Evolutionary conservation across 176 grass and related monocot genomes (phyloP).

Genomic region (Bolboschoenus planiculmis): DNA sequence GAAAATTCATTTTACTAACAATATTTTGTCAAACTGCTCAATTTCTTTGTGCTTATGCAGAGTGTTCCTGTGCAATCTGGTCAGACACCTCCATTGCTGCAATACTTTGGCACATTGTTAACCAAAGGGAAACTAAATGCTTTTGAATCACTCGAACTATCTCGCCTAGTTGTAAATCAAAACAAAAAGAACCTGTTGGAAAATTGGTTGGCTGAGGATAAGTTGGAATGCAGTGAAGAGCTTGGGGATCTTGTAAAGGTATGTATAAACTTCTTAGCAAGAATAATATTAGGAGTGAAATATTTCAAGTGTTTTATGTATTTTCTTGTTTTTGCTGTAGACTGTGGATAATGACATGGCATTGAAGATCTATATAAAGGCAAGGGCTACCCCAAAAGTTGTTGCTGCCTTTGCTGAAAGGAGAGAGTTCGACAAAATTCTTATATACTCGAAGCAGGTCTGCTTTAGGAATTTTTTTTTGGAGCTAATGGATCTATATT

Average conservation of each 20-base stretch:
- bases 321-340: slow-evolving; percentile 28
- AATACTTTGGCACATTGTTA: slow-evolving; percentile 79
- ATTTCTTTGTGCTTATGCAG: slow-evolving; percentile 30
- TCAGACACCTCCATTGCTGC: slow-evolving; percentile 73
- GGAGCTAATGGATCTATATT: neutral
- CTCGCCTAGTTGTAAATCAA: slow-evolving; percentile 90
- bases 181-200: slow-evolving; percentile 96
- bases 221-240: slow-evolving; percentile 94
- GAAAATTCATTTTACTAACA: neutral
- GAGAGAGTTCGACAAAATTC: slow-evolving; percentile 55
- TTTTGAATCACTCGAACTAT: slow-evolving; percentile 77
- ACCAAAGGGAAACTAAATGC: slow-evolving; percentile 87
- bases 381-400: slow-evolving; percentile 92
- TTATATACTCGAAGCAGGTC: slow-evolving; percentile 92
- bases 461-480: neutral
- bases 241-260: slow-evolving; percentile 91
- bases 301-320: neutral
- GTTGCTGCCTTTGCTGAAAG: slow-evolving; percentile 97
- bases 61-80: slow-evolving; percentile 86
- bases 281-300: neutral
- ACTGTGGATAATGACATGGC: slow-evolving; percentile 96
- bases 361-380: slow-evolving; percentile 97
- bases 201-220: slow-evolving; percentile 87
- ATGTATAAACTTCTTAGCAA: neutral
- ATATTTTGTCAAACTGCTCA: slow-evolving; percentile 11